Conservation (phyloP, 108 stramenopile species). For the Pseudonitzschia multiseries region DNA sequence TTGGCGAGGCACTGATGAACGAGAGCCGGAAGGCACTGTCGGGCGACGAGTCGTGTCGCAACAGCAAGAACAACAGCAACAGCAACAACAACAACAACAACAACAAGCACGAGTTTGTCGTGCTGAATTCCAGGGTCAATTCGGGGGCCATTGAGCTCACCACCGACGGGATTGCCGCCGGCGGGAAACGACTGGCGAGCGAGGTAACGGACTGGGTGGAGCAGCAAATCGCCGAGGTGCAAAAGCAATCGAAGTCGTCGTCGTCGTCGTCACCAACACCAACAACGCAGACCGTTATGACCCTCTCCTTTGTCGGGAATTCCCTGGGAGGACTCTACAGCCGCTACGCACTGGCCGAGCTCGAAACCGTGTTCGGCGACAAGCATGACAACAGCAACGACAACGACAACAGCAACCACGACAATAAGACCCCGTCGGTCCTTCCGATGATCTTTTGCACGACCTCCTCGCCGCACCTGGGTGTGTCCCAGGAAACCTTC, state of each 20-base stretch:
- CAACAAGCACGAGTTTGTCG: slow-evolving; percentile 32
- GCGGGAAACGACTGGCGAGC: slow-evolving; percentile 50
- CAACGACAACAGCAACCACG: not conserved
- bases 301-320: slow-evolving; percentile 63
- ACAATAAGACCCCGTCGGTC: slow-evolving; percentile 21
- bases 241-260: slow-evolving; percentile 14
- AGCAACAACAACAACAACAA: no score
- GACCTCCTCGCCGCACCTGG: slow-evolving; percentile 71
- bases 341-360: not conserved
- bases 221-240: not conserved
- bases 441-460: slow-evolving; percentile 57
- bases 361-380: not conserved
- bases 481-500: slow-evolving; percentile 55
- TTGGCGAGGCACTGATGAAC: slow-evolving; percentile 38
- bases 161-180: slow-evolving; percentile 52
- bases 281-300: slow-evolving; percentile 12
- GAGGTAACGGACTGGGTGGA: slow-evolving; percentile 50
- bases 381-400: not conserved
- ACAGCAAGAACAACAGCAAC: no score
- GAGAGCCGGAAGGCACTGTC: not conserved
- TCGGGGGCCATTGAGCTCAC: slow-evolving; percentile 33
- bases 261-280: not conserved
- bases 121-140: slow-evolving; percentile 57
- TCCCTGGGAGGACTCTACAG: slow-evolving; percentile 16
- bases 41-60: not conserved